A percentile compares a stretch with the other conserved stretches of the same genome.
Conservation (phyloP, 2,329 filamentous ascomycete genomes). For the Myriangium duriaei region DNA sequence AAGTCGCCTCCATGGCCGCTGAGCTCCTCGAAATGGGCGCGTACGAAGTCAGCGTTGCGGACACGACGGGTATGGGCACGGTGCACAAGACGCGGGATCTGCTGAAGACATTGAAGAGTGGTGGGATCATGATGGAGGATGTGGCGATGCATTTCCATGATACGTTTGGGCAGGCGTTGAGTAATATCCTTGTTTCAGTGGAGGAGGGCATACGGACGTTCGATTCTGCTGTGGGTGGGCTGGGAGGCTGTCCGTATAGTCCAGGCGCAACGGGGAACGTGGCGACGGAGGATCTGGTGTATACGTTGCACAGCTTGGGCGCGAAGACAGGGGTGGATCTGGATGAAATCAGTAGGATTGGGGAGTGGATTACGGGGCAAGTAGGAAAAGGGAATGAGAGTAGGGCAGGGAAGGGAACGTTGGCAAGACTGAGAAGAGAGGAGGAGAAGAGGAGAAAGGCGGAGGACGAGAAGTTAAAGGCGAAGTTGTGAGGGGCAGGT, state of each 20-base stretch:
- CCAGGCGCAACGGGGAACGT: constrained; percentile 81
- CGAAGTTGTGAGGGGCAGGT: neutral
- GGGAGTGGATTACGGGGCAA: constrained; percentile 56
- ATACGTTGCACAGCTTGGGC: constrained; percentile 59
- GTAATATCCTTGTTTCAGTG: constrained; percentile 65
- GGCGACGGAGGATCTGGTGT: constrained; percentile 72
- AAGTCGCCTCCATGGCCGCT: constrained; percentile 50
- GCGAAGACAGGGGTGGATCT: constrained; percentile 62
- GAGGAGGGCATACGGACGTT: constrained; percentile 68
- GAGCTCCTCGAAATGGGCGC: constrained; percentile 70
- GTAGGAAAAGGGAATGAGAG: constrained; percentile 52
- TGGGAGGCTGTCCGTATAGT: constrained; percentile 76
- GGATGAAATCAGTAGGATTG: constrained; percentile 53
- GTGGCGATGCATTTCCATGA: constrained; percentile 82
- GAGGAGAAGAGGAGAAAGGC: no score
- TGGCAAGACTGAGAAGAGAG: constrained; percentile 13
- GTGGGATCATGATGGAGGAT: constrained; percentile 56
- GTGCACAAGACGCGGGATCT: constrained; percentile 55
- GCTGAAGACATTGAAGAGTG: constrained; percentile 50
- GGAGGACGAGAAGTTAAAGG: no score
- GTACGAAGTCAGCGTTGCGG: constrained; percentile 79
- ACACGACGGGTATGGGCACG: constrained; percentile 85
- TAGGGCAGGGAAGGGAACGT: constrained; percentile 51
- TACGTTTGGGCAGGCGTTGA: constrained; percentile 74
- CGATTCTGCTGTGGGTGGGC: constrained; percentile 65